phyloP scores from a whole-genome alignment of 1,139 yeast genomes.

The Sugiyamaella sp. region DNA sequence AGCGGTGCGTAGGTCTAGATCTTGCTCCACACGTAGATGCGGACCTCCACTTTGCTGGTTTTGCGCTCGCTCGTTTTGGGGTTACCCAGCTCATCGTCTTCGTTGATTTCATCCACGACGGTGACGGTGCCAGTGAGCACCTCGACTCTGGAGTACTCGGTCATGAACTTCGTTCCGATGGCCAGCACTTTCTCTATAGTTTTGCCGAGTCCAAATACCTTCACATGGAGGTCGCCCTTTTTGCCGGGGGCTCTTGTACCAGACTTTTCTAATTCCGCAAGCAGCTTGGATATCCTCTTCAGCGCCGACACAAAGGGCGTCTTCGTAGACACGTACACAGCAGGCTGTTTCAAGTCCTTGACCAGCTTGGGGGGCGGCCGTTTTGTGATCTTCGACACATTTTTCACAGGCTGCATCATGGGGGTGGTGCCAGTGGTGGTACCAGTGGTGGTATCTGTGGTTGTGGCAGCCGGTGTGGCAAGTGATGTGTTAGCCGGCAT shows the following conservation, averaged over 20 bases:
- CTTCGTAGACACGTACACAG: slow-evolving; percentile 32
- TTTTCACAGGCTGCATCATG: too few relatives aligned
- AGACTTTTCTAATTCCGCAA: slow-evolving; percentile 23
- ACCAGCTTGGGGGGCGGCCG: slow-evolving; percentile 27
- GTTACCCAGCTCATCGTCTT: slow-evolving; percentile 24
- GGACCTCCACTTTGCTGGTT: slow-evolving; percentile 33
- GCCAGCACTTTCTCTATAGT: slow-evolving; percentile 40
- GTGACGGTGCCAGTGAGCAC: slow-evolving; percentile 32
- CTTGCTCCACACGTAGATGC: slow-evolving; percentile 22
- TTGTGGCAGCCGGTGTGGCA: too few relatives aligned
- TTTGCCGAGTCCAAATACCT: slow-evolving; percentile 40
- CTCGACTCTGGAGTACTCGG: slow-evolving; percentile 33
- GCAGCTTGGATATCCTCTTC: slow-evolving; percentile 32
- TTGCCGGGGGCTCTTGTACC: slow-evolving; percentile 7
- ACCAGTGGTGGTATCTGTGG: too few relatives aligned
- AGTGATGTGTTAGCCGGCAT: too few relatives aligned
- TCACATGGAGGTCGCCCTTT: slow-evolving; percentile 29
- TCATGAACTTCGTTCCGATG: slow-evolving; percentile 38
- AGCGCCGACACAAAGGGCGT: slow-evolving; percentile 41
- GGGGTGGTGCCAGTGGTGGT: too few relatives aligned
- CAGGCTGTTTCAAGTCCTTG: slow-evolving; percentile 20
- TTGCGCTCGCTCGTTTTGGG: slow-evolving; percentile 28
- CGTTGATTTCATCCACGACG: slow-evolving; percentile 32
- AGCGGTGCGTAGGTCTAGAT: too few relatives aligned
- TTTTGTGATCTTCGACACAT: slow-evolving; percentile 23